Base-by-base conservation (phyloP, 148 eudicot species). In the Rhododendron griersonianum region DNA sequence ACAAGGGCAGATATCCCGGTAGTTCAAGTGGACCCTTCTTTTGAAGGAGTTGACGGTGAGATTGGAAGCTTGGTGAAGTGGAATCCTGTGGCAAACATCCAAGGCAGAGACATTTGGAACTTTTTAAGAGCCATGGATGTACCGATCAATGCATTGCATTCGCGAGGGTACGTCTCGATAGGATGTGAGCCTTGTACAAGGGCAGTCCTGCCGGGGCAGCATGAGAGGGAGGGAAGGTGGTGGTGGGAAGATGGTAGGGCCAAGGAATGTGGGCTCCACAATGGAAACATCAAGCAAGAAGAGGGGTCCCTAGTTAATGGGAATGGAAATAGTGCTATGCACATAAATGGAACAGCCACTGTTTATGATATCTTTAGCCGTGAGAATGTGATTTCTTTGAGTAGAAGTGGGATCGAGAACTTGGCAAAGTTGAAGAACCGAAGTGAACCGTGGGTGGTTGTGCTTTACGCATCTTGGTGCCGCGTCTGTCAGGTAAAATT, bases 151-250 rank as follows among this genome's bases (percentile, higher is more conserved):
- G 30, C 69, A 9, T 84, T 84, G 86, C 86, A 84, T 15, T 84
- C 81, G 0, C 67, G 21, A 53, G 81, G 86, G n/a, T 84, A 84
- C 3, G 8, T 84, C 47, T 84, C 86, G 7, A 74, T 84, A 21
- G 86, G 86, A 5, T 84, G 86, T 6, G 86, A 84, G 86, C 86
- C 86, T 4, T 84, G 86, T 30, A 84, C 86, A 2, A 84, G 86
- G 65, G 69, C 86, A 3, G 81, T 84, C 69, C 81, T 84, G 0
- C 86, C 86, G 0, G 86, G 86, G 45, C 86, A 84, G 50, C 86
- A 84, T 11, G 86, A 84, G 25, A 84, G 86, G 69, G 86, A 84
- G 37, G 86, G 86, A 53, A 73, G 86, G 86, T 84, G 86, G 86
- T 84, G 86, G 86, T 84, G 86, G 86, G 86, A 84, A 25, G 81